Percentiles rank a stretch among this genome's conserved stretches.
Evolutionary conservation across 2,329 filamentous ascomycete genomes (phyloP).

Genomic region (Aspergillus sp.): DNA sequence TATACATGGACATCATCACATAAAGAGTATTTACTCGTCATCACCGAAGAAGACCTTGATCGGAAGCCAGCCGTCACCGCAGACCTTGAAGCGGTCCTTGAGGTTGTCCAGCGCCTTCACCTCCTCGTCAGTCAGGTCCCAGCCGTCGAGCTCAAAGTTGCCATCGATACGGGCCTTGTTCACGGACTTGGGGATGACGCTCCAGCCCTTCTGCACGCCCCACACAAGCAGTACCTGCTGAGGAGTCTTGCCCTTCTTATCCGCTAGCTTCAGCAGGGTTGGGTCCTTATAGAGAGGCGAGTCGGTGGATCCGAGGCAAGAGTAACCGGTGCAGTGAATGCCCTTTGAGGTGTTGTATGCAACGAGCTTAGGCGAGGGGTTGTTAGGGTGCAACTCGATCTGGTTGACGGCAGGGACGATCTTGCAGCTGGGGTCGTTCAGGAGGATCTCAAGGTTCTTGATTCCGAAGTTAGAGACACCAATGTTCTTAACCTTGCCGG

Average conservation of each 20-base stretch:
- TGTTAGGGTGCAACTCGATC: conserved; percentile 56
- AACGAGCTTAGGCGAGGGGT: conserved; percentile 54
- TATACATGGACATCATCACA: conserved; percentile 12
- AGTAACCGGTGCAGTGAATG: conserved; percentile 51
- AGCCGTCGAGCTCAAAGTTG: conserved; percentile 71
- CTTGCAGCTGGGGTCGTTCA: conserved; percentile 54
- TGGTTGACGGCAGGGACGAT: conserved; percentile 47
- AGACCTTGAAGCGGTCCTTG: conserved; percentile 74
- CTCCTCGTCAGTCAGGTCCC: conserved; percentile 65
- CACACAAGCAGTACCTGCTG: conserved; percentile 55
- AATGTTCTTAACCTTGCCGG: conserved; percentile 64
- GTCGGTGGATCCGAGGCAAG: conserved; percentile 49
- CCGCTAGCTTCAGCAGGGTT: conserved; percentile 44
- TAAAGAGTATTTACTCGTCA: conserved; percentile 54
- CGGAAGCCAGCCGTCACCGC: conserved; percentile 61
- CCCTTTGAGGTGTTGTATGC: conserved; percentile 46
- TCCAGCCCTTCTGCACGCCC: conserved; percentile 66
- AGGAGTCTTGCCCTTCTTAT: conserved; percentile 48
- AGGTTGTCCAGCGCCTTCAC: conserved; percentile 59
- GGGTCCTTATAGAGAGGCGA: conserved; percentile 48
- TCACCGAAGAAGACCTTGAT: conserved; percentile 76
- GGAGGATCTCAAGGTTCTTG: conserved; percentile 67
- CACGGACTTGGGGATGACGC: conserved; percentile 78
- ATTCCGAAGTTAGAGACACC: conserved; percentile 83
- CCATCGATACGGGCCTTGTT: conserved; percentile 63